A percentile compares a stretch with the other conserved stretches of the same genome.
Evolutionary conservation across 176 grass and related monocot species (phyloP).

Genomic region (Raddia guianensis): DNA sequence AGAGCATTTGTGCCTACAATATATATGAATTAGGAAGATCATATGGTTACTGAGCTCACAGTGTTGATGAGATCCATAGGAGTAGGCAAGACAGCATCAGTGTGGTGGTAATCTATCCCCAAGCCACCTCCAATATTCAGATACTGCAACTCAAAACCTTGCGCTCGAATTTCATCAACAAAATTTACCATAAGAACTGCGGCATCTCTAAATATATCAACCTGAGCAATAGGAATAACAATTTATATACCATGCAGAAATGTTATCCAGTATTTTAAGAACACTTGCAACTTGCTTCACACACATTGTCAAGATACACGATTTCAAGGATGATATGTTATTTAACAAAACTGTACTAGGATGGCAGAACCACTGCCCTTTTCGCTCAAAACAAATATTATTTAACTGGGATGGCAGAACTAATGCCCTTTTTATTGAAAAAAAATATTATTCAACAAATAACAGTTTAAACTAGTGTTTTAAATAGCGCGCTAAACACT

Average conservation of each 20-base stretch:
- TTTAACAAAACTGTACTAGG: neutral
- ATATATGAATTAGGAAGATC: constrained; percentile 37
- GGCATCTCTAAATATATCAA: constrained; percentile 99
- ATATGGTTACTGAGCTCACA: constrained; percentile 52
- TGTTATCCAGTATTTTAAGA: neutral
- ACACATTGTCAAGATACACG: constrained; percentile 2
- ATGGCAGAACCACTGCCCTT: too few species aligned
- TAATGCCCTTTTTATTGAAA: too few species aligned
- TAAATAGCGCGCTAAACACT: too few species aligned
- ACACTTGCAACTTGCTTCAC: neutral
- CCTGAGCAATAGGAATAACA: constrained; percentile 48
- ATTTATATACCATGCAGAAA: constrained; percentile 7
- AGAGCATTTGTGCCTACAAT: constrained; percentile 11
- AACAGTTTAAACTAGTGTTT: constrained; percentile 8
- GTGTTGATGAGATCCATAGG: constrained; percentile 96
- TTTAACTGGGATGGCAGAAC: neutral
- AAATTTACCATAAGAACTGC: constrained; percentile 91
- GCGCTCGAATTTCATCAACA: constrained; percentile 87
- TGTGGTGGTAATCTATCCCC: constrained; percentile 97
- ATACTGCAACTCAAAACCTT: constrained; percentile 93
- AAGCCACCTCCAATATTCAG: constrained; percentile 94
- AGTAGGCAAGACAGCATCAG: constrained; percentile 68
- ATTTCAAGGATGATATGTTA: constrained; percentile 9
- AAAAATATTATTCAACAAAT: neutral
- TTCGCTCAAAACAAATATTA: neutral